phyloP scores from a whole-genome alignment of 768 basidiomycete species.

The Termitomyces titanicus region DNA sequence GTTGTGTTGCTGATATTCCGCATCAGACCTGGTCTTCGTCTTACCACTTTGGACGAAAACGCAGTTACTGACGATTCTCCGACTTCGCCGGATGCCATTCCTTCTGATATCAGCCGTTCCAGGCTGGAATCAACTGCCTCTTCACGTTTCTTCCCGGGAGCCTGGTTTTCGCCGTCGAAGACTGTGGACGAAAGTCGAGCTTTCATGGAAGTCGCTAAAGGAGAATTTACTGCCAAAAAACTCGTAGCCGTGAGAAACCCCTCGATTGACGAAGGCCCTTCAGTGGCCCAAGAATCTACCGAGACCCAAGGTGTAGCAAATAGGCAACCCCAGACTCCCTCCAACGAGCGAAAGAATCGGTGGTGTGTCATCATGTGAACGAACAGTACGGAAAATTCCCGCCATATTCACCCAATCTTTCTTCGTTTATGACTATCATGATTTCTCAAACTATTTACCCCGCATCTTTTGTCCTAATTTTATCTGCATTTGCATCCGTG shows the following conservation, averaged over 20 bases:
- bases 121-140: constrained; percentile 52
- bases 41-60: constrained; percentile 14
- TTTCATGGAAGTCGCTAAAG: constrained; percentile 47
- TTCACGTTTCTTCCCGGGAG: constrained; percentile 56
- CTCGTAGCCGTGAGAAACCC: constrained; percentile 10
- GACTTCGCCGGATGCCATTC: constrained; percentile 10
- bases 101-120: constrained; percentile 27
- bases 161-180: constrained; percentile 43
- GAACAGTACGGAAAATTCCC: background rate
- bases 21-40: constrained; percentile 15
- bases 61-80: background rate
- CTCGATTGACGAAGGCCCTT: constrained; percentile 20
- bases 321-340: constrained; percentile 13
- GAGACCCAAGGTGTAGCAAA: constrained; percentile 14
- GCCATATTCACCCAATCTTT: background rate
- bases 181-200: constrained; percentile 37
- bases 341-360: constrained; percentile 28
- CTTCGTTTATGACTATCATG: constrained; percentile 12
- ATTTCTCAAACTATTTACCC: constrained; percentile 10
- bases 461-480: constrained; percentile 7
- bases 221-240: constrained; percentile 40
- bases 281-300: constrained; percentile 9
- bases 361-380: constrained; percentile 40
- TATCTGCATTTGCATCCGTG: constrained; percentile 5
- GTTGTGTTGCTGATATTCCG: background rate